Base-by-base conservation (phyloP, 2,329 filamentous ascomycete genomes). In the Alternaria longipes region DNA sequence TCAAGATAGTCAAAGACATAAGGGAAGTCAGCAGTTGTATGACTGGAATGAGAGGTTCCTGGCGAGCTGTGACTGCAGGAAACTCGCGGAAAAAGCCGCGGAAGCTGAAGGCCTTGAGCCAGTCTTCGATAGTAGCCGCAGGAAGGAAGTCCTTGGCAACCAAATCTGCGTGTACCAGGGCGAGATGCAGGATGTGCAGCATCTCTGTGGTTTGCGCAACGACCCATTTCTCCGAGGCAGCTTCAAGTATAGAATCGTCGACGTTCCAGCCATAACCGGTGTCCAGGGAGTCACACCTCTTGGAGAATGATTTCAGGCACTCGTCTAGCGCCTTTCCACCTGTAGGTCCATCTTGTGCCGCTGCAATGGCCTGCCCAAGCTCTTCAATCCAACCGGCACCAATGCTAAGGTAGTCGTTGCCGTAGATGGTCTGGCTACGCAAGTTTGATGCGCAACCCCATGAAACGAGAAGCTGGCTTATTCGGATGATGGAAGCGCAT, bases 1-100 rank as follows among this genome's bases (percentile, higher is more conserved):
- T 92, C 32, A 97, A 82, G 8, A 96, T 84, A 8, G 87, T 84
- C 38, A 96, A 78, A 0, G 91, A 94, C 36, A 92, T 86, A 11
- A 91, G 84, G 24, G 89, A 88, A 5, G 89, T 85, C 32, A 96
- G 82, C 12, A 89, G 86, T 72, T 92, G 91, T 14, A 95, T 80
- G 0, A 90, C 86, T 51, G 86, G 76, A 26, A 87, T 76, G n/a
- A 91, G 76, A 46, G 76, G 68, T 45, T 78, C 74, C 18, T 83
- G 81, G 38, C 79, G 67, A 24, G 64, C 50, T 8, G 65, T 66
- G 24, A 64, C 51, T 54, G 82, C 80, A 60, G 83, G 79, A 49
- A 94, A 82, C 9, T 84, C 81, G 59, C 90, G 86, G 65, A 97
- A 85, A 73, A 96, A 97, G 52, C 59, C 64, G 12, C 65, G 64